Conservation (phyloP, 148 eudicot genomes). For the Limonium bicolor region DNA sequence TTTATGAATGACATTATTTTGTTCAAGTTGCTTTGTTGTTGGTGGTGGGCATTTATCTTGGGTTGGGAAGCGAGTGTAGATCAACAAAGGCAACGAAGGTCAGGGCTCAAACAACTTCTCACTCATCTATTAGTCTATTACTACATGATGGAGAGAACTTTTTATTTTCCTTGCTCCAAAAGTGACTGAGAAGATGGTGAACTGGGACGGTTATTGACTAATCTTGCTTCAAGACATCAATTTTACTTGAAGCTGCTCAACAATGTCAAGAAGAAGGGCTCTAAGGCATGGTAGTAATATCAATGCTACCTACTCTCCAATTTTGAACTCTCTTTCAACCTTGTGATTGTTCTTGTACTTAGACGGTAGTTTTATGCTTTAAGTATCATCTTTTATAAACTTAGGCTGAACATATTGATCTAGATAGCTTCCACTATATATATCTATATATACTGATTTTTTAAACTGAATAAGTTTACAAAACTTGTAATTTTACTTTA, state of each 20-base stretch:
- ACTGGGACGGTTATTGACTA: slow-evolving; percentile 59
- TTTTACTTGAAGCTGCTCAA: slow-evolving; percentile 82
- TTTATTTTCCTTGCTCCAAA: slow-evolving; percentile 66
- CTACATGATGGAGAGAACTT: slow-evolving; percentile 67
- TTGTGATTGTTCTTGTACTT: too few relatives aligned
- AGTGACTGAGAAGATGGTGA: slow-evolving; percentile 89
- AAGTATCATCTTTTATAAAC: too few relatives aligned
- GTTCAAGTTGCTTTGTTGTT: slow-evolving; percentile 77
- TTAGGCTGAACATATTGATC: too few relatives aligned
- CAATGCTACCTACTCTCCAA: too few relatives aligned
- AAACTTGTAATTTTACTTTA: too few relatives aligned
- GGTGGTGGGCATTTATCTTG: slow-evolving; percentile 94
- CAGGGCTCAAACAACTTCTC: slow-evolving; percentile 90
- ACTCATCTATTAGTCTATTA: slow-evolving; percentile 59
- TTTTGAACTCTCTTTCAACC: too few relatives aligned
- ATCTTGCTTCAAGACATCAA: slow-evolving; percentile 44
- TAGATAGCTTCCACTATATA: too few relatives aligned
- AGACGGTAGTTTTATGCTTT: too few relatives aligned
- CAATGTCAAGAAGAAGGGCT: slow-evolving; percentile 79
- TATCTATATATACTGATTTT: too few relatives aligned
- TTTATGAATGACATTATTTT: slow-evolving; percentile 63
- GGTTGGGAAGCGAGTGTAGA: slow-evolving; percentile 63
- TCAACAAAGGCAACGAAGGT: slow-evolving; percentile 83
- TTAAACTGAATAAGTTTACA: too few relatives aligned
- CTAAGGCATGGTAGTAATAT: slow-evolving; percentile 58